phyloP scores from a whole-genome alignment of 371 early-diverging fungal species.

The Mortierella sp. region DNA sequence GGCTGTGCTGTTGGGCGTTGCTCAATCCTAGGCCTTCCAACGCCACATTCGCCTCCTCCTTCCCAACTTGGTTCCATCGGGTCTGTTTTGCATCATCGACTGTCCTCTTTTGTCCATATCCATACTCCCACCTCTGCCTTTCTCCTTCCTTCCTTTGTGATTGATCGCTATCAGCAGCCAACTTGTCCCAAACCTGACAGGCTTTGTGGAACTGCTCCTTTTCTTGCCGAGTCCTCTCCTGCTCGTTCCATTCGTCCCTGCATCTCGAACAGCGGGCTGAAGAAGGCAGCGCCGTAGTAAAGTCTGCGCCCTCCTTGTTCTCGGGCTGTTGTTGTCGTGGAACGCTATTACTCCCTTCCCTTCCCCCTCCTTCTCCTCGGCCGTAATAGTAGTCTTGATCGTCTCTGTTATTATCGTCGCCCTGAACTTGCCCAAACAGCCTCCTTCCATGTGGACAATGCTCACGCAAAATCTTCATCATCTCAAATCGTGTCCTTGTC shows the following conservation, averaged over 20 bases:
- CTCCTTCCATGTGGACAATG: not conserved
- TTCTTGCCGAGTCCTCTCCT: constrained; percentile 5
- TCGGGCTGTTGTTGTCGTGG: not conserved
- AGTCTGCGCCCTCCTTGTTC: constrained; percentile 4
- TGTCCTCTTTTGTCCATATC: not conserved
- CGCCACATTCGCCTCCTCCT: not conserved
- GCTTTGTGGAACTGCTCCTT: not conserved
- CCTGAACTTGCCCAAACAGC: not conserved
- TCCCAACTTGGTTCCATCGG: not conserved
- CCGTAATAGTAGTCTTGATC: not conserved
- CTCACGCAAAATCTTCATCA: not conserved
- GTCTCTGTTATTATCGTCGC: not conserved
- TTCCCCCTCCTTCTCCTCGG: not conserved
- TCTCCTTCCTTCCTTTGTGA: not conserved
- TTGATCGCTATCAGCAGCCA: not conserved
- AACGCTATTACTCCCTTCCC: not conserved
- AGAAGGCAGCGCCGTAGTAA: not conserved
- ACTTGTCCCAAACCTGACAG: not conserved
- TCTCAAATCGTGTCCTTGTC: constrained; percentile 14
- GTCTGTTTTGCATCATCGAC: not conserved
- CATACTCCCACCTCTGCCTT: not conserved
- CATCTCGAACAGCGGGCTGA: constrained; percentile 14
- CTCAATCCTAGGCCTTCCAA: constrained; percentile 8
- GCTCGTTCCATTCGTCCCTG: constrained; percentile 15
- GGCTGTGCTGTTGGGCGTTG: constrained; percentile 15